Evolutionary conservation across 1,284 basidiomycete genomes (phyloP), one percentile per base, ranked within the genome.

Genomic region (Rhodofomes roseus): DNA sequence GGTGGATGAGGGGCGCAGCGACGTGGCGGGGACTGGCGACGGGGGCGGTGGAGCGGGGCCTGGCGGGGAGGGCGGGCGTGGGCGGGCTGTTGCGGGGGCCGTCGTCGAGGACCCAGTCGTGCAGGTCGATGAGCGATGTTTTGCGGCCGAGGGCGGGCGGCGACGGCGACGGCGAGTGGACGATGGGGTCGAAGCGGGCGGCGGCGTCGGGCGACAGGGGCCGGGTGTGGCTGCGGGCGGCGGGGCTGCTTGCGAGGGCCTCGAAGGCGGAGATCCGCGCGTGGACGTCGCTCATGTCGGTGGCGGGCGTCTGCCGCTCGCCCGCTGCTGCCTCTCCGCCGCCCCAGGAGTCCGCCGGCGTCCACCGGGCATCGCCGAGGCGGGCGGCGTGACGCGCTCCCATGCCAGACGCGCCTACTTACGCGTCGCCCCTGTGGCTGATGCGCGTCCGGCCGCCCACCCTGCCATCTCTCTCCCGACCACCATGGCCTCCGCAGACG

Each of bases 91-190:
- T 18, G n/a, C 34, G 50, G 31, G 56, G 78, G 7, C 82, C 84
- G 64, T 87, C 86, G 55, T 87, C 87, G 57, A 89, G 76, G 58
- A 89, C 80, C 87, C 89, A 90, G 68, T 90, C 88, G 62, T 82
- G 82, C 60, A 91, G 77, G 73, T 91, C 89, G 63, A 89, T 81
- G 57, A 89, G 74, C 37, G 89, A 90, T 1, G 84, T 77, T 66
- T 81, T 85, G 46, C 81, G 75, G 41, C 79, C 79, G 16, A 87
- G 73, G 61, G 77, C 80, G 22, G 80, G 79, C 1, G 84, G 81
- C 1, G 83, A 81, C 0, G 83, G 80, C 0, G 87, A 86, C 0
- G 78, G 76, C 12, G 80, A 79, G 40, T 65, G 12, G 62, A 37
- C 60, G 62, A 69, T 65, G 66, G 65, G 61, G 46, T 60, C 46